Base-by-base conservation (phyloP, 208 protist genomes). In the Kentomonas sorsogonicus region DNA sequence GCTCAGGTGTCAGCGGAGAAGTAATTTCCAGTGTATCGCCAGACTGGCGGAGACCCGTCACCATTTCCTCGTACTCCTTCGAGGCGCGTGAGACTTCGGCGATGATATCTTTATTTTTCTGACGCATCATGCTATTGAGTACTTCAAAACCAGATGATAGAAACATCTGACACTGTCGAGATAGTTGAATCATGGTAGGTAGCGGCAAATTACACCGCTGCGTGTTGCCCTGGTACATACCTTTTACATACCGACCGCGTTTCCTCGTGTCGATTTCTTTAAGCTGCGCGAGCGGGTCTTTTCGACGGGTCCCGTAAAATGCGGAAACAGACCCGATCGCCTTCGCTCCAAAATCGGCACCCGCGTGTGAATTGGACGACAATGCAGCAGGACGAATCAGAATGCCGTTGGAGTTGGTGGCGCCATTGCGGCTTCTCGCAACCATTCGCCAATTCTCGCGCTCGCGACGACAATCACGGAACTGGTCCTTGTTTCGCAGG, bases 91-190 rank as follows among this genome's bases (percentile, higher is more conserved):
- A 72, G 46, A 91, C 70, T 36, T 60, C 53, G 18, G 22, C 11
- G 22, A 81, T 73, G 10, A 52, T 69, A 9, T 65, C 57, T 23
- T 72, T 63, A 31, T 91, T 25, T 18, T 56, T 38, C 38, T 39
- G 7, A 72, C 79, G 88, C 13, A 55, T 57, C 83, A 94, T 94
- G 15, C 53, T 71, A 47, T 60, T 86, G 9, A 94, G 69, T 18
- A 81, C 81, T 43, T 94, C 87, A 71, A 94, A 91, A 11, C 87
- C 87, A 54, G 83, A 81, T 36, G 74, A 74, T 40, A 94, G 58
- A 72, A 94, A 90, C 0, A 81, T 79, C 51, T 78, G 74, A 55
- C 60, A 83, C 67, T 94, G 83, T 48, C 89, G 75, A 22, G 87
- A 60, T 10, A 94, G 79, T 31, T 84, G 66, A 45, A 91, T 83